These are phyloP conservation scores for Vachellia pachyceras DNA, from an alignment of 306 rosid genomes.

Conservation along the genomic window DNA sequence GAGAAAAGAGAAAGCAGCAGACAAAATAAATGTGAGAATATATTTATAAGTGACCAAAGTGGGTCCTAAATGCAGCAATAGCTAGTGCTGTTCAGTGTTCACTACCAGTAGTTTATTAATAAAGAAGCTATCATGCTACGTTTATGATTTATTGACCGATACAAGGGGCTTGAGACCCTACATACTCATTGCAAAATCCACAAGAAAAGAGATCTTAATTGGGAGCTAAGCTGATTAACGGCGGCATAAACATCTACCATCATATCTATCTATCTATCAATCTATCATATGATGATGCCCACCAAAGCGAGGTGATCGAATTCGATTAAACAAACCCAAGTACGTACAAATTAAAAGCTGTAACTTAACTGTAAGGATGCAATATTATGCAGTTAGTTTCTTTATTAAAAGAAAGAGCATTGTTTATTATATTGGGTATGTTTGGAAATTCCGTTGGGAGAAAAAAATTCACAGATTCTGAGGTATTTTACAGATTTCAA, in stretches of 20 bases:
- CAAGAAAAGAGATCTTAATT: background rate
- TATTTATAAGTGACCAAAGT: background rate
- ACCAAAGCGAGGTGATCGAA: background rate
- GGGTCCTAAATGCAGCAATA: background rate
- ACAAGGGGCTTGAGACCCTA: background rate
- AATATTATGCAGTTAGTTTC: background rate
- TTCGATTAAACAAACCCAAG: conserved; percentile 35
- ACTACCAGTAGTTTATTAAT: background rate
- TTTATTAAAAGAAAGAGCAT: background rate
- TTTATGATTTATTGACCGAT: background rate
- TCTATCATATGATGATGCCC: background rate
- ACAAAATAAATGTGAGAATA: background rate
- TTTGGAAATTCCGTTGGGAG: no score
- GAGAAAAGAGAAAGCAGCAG: background rate
- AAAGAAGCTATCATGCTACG: background rate
- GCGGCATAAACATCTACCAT: background rate
- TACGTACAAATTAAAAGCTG: background rate
- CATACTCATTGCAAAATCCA: background rate
- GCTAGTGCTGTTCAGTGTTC: background rate
- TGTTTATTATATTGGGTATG: no score
- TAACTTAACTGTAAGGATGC: background rate
- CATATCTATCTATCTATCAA: background rate
- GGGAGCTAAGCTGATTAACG: background rate
- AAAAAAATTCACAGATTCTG: no score
- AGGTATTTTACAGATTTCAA: no score